Base-by-base conservation (phyloP, 192 early-diverging fungal genomes). In the Helicostylum pulchrum region DNA sequence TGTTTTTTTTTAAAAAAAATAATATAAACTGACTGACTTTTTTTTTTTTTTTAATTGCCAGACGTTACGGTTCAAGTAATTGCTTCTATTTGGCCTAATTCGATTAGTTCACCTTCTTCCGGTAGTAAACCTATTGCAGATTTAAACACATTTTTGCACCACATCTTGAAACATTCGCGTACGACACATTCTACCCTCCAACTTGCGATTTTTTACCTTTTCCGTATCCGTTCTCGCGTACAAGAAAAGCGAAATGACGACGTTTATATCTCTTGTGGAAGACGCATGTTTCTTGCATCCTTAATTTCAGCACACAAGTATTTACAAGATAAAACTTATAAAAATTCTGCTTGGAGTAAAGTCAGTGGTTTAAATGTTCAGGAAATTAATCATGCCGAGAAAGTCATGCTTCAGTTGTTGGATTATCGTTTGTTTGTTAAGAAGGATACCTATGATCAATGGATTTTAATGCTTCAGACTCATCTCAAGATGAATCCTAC, bases 241-340 rank as follows among this genome's bases (percentile, higher is more conserved):
- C 57, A 64, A 7, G 53, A 44, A 23, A 34, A 52, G 6, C 48
- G 66, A 63, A 51, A 23, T 15, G 52, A 70, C 11, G 66, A 73
- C 53, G 66, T 64, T 7, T 64, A 78, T n/a, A 78, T 87, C 21
- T 72, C 76, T 54, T 91, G 88, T 64, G 89, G 86, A 2, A 87
- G 92, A 34, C 80, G 91, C 39, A 88, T 95, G 75, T 95, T 94
- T 74, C 74, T 95, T 8, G 85, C 89, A 15, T 79, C 93, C 0
- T 72, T 97, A 17, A 90, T 97, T 54, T 78, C 91, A 43, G 92
- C 95, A 2, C 92, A 92, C 65, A 97, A 97, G 65, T 94, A 87
- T 67, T 82, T 90, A 52, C 85, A 85, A 62, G 95, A 97, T 80
- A 86, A 86, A 53, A 88, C 86, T 42, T 97, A 94, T 73, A 84